Percentiles rank a stretch among this genome's conserved stretches.
Conservation (phyloP, 1,284 basidiomycete genomes). For the Pseudozyma hubeiensis region DNA sequence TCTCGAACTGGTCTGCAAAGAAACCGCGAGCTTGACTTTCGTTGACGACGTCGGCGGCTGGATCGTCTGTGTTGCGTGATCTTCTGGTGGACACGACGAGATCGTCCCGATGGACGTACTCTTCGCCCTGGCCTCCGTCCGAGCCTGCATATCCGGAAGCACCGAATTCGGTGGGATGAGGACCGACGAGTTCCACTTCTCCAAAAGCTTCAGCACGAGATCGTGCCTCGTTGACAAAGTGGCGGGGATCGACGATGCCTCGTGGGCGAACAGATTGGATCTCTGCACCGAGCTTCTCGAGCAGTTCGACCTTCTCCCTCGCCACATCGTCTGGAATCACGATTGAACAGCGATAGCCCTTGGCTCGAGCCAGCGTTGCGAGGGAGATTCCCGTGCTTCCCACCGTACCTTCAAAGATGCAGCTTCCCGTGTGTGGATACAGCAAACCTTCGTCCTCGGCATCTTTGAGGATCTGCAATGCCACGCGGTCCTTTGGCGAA, state of each 20-base stretch:
- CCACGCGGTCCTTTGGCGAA: conserved; percentile 96
- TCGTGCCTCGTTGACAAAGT: conserved; percentile 67
- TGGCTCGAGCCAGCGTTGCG: conserved; percentile 82
- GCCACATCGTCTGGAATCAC: conserved; percentile 74
- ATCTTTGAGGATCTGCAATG: conserved; percentile 81
- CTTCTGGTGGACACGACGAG: conserved; percentile 52
- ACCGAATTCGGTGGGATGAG: conserved; percentile 30
- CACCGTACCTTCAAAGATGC: conserved; percentile 97
- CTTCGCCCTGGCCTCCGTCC: conserved; percentile 28
- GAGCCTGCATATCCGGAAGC: conserved; percentile 26
- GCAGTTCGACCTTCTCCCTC: conserved; percentile 86
- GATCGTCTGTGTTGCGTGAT: conserved; percentile 4
- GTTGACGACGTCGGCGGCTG: conserved; percentile 27
- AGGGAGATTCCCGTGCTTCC: conserved; percentile 97
- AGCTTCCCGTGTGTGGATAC: conserved; percentile 86
- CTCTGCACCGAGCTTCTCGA: conserved; percentile 85
- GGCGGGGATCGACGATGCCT: conserved; percentile 66
- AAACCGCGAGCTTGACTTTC: conserved; percentile 65
- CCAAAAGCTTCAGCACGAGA: conserved; percentile 58
- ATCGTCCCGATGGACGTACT: conserved; percentile 41
- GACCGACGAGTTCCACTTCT: conserved; percentile 52
- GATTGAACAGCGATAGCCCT: conserved; percentile 70
- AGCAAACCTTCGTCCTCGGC: conserved; percentile 87
- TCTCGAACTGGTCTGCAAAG: conserved; percentile 88
- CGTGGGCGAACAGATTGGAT: conserved; percentile 75